Evolutionary conservation across 768 basidiomycete species (phyloP).

Genomic region (Paxillus ammoniavirescens): DNA sequence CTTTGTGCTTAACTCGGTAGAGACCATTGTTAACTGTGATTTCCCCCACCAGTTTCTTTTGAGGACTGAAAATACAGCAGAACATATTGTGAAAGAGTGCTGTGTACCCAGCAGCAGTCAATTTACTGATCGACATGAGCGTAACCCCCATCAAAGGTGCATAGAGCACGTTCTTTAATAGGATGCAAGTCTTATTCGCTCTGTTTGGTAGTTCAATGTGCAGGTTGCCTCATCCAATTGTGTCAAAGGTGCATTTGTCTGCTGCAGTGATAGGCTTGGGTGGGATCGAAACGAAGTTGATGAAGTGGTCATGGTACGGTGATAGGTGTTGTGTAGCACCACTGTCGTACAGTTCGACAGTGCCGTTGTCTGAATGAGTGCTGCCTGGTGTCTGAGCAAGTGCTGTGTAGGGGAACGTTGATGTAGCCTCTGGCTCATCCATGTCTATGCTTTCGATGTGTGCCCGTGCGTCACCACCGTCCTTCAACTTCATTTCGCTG

Average conservation of each 20-base stretch:
- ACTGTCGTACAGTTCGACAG: too few relatives aligned
- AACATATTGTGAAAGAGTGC: background rate
- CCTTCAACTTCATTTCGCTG: background rate
- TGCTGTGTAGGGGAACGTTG: background rate
- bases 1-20: background rate
- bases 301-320: background rate
- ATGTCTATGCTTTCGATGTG: background rate
- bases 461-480: background rate
- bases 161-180: too few relatives aligned
- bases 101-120: background rate
- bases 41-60: background rate
- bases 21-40: background rate
- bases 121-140: conserved; percentile 17
- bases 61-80: conserved; percentile 1
- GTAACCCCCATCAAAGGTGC: background rate
- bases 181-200: too few relatives aligned
- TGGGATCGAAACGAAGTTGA: conserved; percentile 3
- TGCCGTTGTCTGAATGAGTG: too few relatives aligned
- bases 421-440: background rate
- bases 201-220: too few relatives aligned
- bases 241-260: conserved; percentile 21
- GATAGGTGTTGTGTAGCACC: too few relatives aligned
- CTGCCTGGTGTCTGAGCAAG: background rate
- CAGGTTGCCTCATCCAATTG: conserved; percentile 13
- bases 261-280: conserved; percentile 4